Evolutionary conservation across 345 rosid genomes (phyloP).

Genomic region (Eucalyptus guilfoylei): DNA sequence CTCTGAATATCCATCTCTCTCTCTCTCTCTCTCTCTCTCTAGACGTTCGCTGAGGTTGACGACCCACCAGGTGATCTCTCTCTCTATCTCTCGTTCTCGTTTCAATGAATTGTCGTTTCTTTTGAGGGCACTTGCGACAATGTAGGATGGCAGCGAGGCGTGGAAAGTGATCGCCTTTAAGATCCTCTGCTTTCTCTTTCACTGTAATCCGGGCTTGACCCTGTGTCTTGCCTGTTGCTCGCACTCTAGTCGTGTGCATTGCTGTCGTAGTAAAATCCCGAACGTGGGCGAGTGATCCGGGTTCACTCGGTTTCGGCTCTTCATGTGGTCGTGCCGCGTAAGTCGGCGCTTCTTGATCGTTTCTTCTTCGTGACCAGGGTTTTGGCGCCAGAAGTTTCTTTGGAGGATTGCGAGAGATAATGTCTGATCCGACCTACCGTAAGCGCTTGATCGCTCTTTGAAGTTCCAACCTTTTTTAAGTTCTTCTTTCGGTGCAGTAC

Average conservation of each 20-base stretch:
- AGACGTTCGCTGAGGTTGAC: background rate
- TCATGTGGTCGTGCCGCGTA: background rate
- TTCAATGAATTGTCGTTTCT: background rate
- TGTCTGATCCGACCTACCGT: constrained; percentile 53
- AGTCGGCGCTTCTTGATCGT: background rate
- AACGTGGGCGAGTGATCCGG: background rate
- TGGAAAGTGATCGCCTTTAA: background rate
- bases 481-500: background rate
- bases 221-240: background rate
- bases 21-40: background rate
- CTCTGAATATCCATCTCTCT: background rate
- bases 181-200: background rate
- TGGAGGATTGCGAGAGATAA: constrained; percentile 4
- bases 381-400: background rate
- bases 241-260: background rate
- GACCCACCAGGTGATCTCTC: background rate
- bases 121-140: background rate
- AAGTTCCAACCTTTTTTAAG: background rate
- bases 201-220: background rate
- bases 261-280: background rate
- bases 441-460: constrained; percentile 4
- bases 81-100: background rate
- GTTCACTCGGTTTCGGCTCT: background rate
- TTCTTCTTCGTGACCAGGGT: constrained; percentile 1
- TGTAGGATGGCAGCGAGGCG: background rate